Evolutionary conservation across 371 early-diverging fungal species (phyloP).

Genomic region (Mucor plumbeus): DNA sequence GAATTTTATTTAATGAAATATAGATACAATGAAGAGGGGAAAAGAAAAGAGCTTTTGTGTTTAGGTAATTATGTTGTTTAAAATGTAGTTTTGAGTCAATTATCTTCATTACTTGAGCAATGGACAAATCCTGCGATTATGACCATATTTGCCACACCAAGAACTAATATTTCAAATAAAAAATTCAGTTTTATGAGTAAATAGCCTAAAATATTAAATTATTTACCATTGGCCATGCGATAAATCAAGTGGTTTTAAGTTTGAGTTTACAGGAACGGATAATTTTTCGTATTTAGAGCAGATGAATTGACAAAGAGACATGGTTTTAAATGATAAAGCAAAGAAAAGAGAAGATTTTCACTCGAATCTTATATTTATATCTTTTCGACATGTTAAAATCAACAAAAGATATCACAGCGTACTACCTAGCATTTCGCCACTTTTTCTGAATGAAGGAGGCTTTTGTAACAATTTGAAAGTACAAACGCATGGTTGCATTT

Average conservation of each 20-base stretch:
- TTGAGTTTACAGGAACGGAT: neutral
- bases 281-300: neutral
- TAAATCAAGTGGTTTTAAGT: neutral
- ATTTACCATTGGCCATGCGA: constrained; percentile 4
- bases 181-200: neutral
- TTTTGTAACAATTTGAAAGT: too few species aligned
- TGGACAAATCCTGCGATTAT: neutral
- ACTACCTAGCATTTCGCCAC: neutral
- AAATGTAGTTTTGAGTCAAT: neutral
- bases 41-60: neutral
- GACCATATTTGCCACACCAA: neutral
- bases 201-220: too few species aligned
- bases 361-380: neutral
- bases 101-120: neutral
- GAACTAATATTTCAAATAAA: neutral
- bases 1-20: neutral
- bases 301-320: neutral
- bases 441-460: too few species aligned
- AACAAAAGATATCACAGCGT: neutral
- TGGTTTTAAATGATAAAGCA: neutral
- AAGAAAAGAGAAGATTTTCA: neutral
- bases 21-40: neutral
- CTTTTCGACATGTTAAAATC: constrained; percentile 7
- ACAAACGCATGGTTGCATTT: too few species aligned
- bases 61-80: neutral